These are phyloP conservation scores for Priceomyces haplophilus DNA, from an alignment of 805 yeast genomes.

Conservation along the genomic window DNA sequence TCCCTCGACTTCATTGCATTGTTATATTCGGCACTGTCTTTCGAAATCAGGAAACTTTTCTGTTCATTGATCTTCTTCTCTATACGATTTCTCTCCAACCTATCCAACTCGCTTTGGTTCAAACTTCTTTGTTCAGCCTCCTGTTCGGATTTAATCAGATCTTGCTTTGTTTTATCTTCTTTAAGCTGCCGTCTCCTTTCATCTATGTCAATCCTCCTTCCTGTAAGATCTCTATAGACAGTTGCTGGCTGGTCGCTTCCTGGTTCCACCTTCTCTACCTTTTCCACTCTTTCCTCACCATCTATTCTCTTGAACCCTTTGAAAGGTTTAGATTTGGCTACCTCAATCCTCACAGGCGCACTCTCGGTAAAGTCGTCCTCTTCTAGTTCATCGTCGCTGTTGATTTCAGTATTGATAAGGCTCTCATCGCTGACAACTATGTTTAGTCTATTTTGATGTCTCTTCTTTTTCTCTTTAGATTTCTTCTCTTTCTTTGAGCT, in stretches of 20 bases:
- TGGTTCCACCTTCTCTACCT: not conserved
- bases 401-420: constrained; percentile 4
- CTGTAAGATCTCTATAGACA: constrained; percentile 60
- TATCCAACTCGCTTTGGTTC: constrained; percentile 40
- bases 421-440: constrained; percentile 1
- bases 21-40: constrained; percentile 39
- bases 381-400: constrained; percentile 3
- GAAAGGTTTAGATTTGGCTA: constrained; percentile 11
- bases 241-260: constrained; percentile 26
- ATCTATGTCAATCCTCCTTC: constrained; percentile 48
- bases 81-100: constrained; percentile 33
- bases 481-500: constrained; percentile 11
- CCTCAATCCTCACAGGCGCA: constrained; percentile 22
- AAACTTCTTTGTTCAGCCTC: constrained; percentile 17
- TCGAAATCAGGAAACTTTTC: constrained; percentile 20
- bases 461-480: constrained; percentile 14
- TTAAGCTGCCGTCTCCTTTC: constrained; percentile 20
- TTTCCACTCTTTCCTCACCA: constrained; percentile 14
- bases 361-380: constrained; percentile 17
- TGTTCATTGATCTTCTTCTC: constrained; percentile 25
- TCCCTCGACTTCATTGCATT: constrained; percentile 26
- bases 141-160: constrained; percentile 12
- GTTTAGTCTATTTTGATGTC: constrained; percentile 1
- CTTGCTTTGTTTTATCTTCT: constrained; percentile 10
- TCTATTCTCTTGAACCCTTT: constrained; percentile 40